A percentile compares a stretch with the other conserved stretches of the same genome.
Conservation (phyloP, 768 basidiomycete species). For the Leucogyrophana mollusca region DNA sequence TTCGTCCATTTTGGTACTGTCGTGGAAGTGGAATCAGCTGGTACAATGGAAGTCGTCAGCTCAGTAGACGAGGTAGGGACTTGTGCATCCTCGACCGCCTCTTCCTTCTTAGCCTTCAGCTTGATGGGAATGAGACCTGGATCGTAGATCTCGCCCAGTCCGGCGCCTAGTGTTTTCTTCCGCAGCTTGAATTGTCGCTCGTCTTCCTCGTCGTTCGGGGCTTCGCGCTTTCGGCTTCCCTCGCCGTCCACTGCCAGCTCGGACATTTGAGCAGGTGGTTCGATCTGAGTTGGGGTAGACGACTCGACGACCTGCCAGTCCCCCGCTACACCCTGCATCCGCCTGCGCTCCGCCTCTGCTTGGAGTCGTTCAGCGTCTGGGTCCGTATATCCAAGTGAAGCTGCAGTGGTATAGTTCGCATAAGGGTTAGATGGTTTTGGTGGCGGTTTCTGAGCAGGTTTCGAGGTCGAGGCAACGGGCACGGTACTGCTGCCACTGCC, state of each 20-base stretch:
- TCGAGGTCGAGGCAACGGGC: conserved; percentile 21
- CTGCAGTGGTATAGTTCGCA: conserved; percentile 86
- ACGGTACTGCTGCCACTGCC: not conserved
- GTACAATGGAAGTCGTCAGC: not conserved
- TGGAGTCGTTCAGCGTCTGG: conserved; percentile 66
- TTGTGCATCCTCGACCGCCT: conserved; percentile 13
- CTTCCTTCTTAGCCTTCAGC: conserved; percentile 55
- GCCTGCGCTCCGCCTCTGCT: conserved; percentile 59
- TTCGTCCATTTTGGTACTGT: conserved; percentile 34
- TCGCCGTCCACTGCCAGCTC: not conserved
- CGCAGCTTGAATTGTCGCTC: conserved; percentile 63
- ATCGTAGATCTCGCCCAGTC: conserved; percentile 81
- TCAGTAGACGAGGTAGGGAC: not conserved
- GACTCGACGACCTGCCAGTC: conserved; percentile 69
- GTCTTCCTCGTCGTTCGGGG: conserved; percentile 35
- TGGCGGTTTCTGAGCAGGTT: conserved; percentile 33
- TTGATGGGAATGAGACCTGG: conserved; percentile 69
- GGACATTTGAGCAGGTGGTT: conserved; percentile 6
- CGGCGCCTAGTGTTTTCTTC: conserved; percentile 56
- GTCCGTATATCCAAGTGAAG: conserved; percentile 77
- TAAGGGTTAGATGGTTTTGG: conserved; percentile 62
- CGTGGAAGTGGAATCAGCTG: conserved; percentile 13
- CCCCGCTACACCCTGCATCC: conserved; percentile 69
- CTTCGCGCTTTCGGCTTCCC: conserved; percentile 40
- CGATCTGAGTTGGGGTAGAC: conserved; percentile 22